phyloP scores from a whole-genome alignment of 2,329 filamentous ascomycete genomes.

The Pseudocercospora eumusae region DNA sequence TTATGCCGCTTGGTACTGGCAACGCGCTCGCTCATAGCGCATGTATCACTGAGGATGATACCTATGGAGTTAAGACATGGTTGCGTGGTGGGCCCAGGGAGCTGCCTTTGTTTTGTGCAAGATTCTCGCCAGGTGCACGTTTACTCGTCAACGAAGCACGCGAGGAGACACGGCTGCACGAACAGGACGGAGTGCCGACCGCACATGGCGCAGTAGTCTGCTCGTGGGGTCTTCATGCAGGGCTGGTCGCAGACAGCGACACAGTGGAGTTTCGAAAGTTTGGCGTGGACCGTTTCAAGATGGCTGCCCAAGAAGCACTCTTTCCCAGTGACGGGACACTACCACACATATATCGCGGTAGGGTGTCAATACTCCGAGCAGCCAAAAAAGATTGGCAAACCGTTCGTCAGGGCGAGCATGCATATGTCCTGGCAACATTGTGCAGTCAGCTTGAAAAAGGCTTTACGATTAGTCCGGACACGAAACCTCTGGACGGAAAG shows the following conservation, averaged over 20 bases:
- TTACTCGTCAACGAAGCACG: constrained; percentile 48
- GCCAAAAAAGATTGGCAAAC: constrained; percentile 35
- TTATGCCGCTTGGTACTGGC: constrained; percentile 52
- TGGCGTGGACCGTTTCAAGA: constrained; percentile 76
- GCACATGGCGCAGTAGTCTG: constrained; percentile 78
- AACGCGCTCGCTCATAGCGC: constrained; percentile 53
- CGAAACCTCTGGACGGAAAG: constrained; percentile 68
- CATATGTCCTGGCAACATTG: constrained; percentile 74
- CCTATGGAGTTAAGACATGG: constrained; percentile 46
- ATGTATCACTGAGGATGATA: constrained; percentile 42
- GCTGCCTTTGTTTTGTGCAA: constrained; percentile 48
- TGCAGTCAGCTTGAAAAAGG: constrained; percentile 79
- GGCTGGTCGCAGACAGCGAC: constrained; percentile 87
- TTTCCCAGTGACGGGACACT: constrained; percentile 54
- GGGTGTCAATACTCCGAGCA: constrained; percentile 49
- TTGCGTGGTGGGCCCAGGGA: constrained; percentile 39
- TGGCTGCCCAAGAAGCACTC: constrained; percentile 79
- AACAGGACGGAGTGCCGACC: constrained; percentile 37
- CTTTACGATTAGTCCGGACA: constrained; percentile 78
- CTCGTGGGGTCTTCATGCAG: constrained; percentile 87
- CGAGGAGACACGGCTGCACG: constrained; percentile 43
- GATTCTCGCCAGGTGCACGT: constrained; percentile 49
- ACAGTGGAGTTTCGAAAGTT: constrained; percentile 76
- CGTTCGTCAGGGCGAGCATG: constrained; percentile 56
- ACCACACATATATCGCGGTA: constrained; percentile 60